Evolutionary conservation across 345 rosid genomes (phyloP).

Genomic region (Excoecaria agallocha): DNA sequence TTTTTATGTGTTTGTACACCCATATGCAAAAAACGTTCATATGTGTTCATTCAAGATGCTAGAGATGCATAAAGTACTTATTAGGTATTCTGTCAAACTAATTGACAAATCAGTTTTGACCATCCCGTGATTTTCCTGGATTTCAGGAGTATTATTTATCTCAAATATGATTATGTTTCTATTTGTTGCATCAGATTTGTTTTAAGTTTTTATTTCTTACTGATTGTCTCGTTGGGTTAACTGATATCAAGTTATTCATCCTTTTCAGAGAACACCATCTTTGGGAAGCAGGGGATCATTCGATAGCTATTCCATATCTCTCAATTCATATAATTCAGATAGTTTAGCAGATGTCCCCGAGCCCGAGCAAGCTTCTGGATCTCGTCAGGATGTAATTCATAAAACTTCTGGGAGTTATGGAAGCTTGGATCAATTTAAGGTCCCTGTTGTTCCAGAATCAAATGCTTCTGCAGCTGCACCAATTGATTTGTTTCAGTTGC

Average conservation of each 20-base stretch:
- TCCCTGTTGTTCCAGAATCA: slow-evolving; percentile 33
- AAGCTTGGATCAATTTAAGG: slow-evolving; percentile 42
- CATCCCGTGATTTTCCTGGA: not conserved
- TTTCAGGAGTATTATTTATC: not conserved
- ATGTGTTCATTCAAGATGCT: not conserved
- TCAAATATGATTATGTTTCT: not conserved
- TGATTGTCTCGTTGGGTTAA: slow-evolving; percentile 4
- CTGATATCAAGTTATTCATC: slow-evolving; percentile 29
- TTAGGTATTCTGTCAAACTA: not conserved
- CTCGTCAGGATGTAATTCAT: slow-evolving; percentile 35
- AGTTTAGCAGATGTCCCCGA: slow-evolving; percentile 51
- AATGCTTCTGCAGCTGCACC: slow-evolving; percentile 42
- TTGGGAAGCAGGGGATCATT: slow-evolving; percentile 66
- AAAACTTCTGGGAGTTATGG: slow-evolving; percentile 38
- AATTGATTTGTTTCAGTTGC: slow-evolving; percentile 65
- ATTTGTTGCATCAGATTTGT: not conserved
- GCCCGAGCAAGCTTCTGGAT: slow-evolving; percentile 38
- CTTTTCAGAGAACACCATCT: slow-evolving; percentile 67
- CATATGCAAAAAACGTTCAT: not conserved
- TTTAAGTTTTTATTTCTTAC: not conserved
- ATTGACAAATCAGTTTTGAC: not conserved
- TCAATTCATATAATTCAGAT: slow-evolving; percentile 57
- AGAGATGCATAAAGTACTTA: not conserved
- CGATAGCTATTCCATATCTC: slow-evolving; percentile 56
- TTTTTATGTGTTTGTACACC: not conserved